phyloP scores from a whole-genome alignment of 805 yeast genomes.

The Candida vaughaniae region DNA sequence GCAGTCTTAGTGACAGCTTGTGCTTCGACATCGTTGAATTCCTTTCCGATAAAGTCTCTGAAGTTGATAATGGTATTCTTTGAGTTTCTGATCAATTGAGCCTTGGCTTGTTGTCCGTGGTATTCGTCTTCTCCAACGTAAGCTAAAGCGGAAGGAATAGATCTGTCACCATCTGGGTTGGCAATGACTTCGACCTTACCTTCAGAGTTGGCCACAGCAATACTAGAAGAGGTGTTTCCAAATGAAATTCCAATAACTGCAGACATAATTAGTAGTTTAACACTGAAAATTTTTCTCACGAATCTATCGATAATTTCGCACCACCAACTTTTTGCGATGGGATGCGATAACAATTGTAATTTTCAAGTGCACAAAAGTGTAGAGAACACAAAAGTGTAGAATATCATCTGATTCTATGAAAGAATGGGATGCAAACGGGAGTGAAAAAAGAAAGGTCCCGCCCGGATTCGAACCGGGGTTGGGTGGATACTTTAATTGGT shows the following conservation, averaged over 20 bases:
- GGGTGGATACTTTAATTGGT: no score
- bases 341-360: no score
- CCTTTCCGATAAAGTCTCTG: conserved; percentile 86
- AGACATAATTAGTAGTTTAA: conserved; percentile 8
- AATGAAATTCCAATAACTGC: conserved; percentile 89
- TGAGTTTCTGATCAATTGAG: conserved; percentile 90
- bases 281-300: conserved; percentile 8
- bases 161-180: conserved; percentile 98
- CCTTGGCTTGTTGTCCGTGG: conserved; percentile 95
- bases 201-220: conserved; percentile 80
- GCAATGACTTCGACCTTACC: conserved; percentile 97
- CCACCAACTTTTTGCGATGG: no score
- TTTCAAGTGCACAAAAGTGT: no score
- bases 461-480: conserved; percentile 89
- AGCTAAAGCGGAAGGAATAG: conserved; percentile 88
- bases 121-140: conserved; percentile 94
- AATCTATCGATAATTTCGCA: no score
- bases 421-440: not conserved
- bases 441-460: conserved; percentile 40
- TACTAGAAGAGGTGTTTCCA: conserved; percentile 94
- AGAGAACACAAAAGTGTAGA: no score
- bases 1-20: conserved; percentile 48
- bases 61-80: conserved; percentile 82
- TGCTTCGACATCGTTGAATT: conserved; percentile 67
- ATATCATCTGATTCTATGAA: not conserved